Conservation (phyloP, 2,329 filamentous ascomycete species). For the Sporothrix euskadiensis region DNA sequence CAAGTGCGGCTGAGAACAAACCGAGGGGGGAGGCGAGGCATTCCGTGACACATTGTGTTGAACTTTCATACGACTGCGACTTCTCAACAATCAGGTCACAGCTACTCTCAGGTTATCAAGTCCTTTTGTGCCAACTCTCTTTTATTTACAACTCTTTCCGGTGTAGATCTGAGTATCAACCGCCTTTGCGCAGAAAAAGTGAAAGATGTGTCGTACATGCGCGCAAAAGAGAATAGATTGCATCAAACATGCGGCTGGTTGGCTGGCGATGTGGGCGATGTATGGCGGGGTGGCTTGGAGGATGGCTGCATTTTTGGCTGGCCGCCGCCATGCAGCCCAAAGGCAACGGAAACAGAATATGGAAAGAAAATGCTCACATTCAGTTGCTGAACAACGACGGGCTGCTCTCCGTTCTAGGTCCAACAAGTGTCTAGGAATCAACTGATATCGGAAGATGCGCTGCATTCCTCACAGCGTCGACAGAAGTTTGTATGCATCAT, state of each 20-base stretch:
- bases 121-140: not conserved
- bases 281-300: not conserved
- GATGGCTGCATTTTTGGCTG: not conserved
- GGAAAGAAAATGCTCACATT: too few species aligned
- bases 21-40: not conserved
- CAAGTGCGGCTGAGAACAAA: conserved; percentile 14
- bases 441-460: too few species aligned
- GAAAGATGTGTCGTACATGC: not conserved
- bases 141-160: not conserved
- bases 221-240: not conserved
- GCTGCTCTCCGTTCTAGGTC: not conserved
- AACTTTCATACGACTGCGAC: not conserved
- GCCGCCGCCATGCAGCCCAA: not conserved
- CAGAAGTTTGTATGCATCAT: not conserved
- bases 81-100: not conserved
- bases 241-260: not conserved
- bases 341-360: not conserved
- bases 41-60: not conserved
- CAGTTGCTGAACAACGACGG: not conserved
- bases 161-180: not conserved
- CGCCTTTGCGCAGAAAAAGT: not conserved
- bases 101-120: not conserved
- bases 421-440: not conserved
- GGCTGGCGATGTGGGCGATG: not conserved
- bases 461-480: not conserved